phyloP scores from a whole-genome alignment of 1,284 basidiomycete genomes.

The Veloboletus limbatus region DNA sequence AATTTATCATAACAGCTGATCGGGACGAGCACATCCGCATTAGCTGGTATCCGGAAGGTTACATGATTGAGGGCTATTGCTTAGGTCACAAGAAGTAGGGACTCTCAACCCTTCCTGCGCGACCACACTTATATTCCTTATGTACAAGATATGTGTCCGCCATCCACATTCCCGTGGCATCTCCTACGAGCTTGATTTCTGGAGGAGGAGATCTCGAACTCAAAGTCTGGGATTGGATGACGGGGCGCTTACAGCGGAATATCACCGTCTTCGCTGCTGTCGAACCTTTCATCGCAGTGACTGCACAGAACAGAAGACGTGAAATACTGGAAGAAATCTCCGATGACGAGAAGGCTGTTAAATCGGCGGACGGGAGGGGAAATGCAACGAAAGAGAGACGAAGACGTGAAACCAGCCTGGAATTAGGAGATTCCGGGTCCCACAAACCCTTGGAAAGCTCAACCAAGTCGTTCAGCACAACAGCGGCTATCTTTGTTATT shows the following conservation, averaged over 20 bases:
- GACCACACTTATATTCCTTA: constrained; percentile 3
- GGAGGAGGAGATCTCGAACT: constrained; percentile 84
- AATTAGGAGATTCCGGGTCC: constrained; percentile 7
- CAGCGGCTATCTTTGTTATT: constrained; percentile 42
- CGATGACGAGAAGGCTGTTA: no score
- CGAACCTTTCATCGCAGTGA: constrained; percentile 61
- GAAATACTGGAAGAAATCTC: no score
- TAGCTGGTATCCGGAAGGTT: constrained; percentile 85
- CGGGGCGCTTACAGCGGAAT: constrained; percentile 51
- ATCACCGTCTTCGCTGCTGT: constrained; percentile 56
- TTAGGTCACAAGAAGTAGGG: constrained; percentile 79
- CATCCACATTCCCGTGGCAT: constrained; percentile 61
- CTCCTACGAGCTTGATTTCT: constrained; percentile 60
- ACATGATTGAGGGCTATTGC: constrained; percentile 80
- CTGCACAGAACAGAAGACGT: no score
- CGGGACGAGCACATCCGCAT: constrained; percentile 91
- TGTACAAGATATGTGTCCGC: constrained; percentile 74
- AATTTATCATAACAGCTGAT: constrained; percentile 82
- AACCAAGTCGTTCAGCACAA: constrained; percentile 34
- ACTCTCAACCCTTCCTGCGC: not conserved
- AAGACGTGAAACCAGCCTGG: constrained; percentile 11
- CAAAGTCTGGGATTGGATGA: constrained; percentile 80
- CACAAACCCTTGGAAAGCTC: constrained; percentile 1
- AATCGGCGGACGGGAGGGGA: no score
- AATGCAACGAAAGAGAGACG: constrained; percentile 18